These are phyloP conservation scores for Talaromyces verruculosus DNA, from an alignment of 2,329 filamentous ascomycete genomes.

Conservation along the genomic window DNA sequence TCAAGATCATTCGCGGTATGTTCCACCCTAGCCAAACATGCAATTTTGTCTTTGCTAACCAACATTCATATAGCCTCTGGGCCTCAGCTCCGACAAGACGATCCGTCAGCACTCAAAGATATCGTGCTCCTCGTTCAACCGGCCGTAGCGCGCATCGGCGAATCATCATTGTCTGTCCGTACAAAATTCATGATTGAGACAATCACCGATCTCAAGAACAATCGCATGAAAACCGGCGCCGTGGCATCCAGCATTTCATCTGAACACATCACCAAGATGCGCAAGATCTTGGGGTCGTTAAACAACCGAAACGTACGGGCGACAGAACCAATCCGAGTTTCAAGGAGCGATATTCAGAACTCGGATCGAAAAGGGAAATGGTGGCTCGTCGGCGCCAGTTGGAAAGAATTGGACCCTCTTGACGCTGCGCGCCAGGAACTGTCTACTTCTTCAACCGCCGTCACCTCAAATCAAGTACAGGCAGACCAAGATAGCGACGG, in stretches of 20 bases:
- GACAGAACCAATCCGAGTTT: constrained; percentile 77
- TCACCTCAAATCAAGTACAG: constrained; percentile 13
- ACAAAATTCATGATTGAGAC: constrained; percentile 98
- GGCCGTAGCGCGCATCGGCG: constrained; percentile 65
- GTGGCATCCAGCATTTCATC: constrained; percentile 70
- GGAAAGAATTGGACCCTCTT: constrained; percentile 52
- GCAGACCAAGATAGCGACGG: constrained; percentile 35
- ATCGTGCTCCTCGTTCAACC: constrained; percentile 79
- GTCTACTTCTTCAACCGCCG: not conserved
- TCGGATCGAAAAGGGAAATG: constrained; percentile 89
- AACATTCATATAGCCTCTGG: constrained; percentile 59
- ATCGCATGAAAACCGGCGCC: constrained; percentile 74
- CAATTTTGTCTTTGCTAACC: constrained; percentile 19
- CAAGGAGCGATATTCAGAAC: constrained; percentile 76
- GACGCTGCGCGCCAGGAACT: constrained; percentile 38
- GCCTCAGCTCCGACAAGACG: constrained; percentile 80
- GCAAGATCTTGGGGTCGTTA: constrained; percentile 78
- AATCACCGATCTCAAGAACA: constrained; percentile 92
- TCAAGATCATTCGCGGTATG: constrained; percentile 74
- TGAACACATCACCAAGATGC: constrained; percentile 84
- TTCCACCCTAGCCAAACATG: not conserved
- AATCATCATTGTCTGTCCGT: constrained; percentile 73
- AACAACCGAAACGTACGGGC: constrained; percentile 68
- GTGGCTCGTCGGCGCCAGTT: constrained; percentile 98
- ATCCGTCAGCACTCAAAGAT: constrained; percentile 82